Percentiles rank a stretch among this genome's conserved stretches.
Conservation (phyloP, 768 basidiomycete genomes). For the Suillus luteus region DNA sequence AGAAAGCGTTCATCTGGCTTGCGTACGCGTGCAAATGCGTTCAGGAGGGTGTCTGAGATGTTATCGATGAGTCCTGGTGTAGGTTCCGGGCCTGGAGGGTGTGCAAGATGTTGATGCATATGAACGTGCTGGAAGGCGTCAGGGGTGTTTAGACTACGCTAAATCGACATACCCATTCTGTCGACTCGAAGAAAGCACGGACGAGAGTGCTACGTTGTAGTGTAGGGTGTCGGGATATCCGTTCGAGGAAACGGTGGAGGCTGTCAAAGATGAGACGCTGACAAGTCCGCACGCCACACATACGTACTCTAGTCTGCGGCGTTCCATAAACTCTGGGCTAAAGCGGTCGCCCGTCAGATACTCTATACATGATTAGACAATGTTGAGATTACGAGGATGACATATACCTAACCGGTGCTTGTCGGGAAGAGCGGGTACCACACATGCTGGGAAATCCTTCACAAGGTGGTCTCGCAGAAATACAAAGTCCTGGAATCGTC, state of each 20-base stretch:
- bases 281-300: neutral
- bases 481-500: constrained; percentile 96
- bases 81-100: constrained; percentile 85
- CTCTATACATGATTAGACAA: constrained; percentile 50
- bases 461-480: constrained; percentile 88
- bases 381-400: neutral
- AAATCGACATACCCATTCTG: constrained; percentile 84
- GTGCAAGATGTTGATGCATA: constrained; percentile 95
- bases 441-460: constrained; percentile 94
- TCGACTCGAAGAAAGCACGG: constrained; percentile 94
- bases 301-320: constrained; percentile 81
- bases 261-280: constrained; percentile 41
- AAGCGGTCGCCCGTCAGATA: constrained; percentile 98
- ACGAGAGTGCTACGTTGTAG: constrained; percentile 88
- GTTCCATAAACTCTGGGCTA: constrained; percentile 96
- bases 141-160: constrained; percentile 10
- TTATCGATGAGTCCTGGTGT: constrained; percentile 87
- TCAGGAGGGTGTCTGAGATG: constrained; percentile 92
- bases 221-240: constrained; percentile 91
- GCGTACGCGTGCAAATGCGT: constrained; percentile 92
- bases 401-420: constrained; percentile 91
- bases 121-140: constrained; percentile 71
- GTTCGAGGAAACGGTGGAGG: constrained; percentile 88
- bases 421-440: constrained; percentile 95
- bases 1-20: constrained; percentile 98